Evolutionary conservation across 2,329 filamentous ascomycete genomes (phyloP).

Genomic region (Plectosphaerella cucumerina): DNA sequence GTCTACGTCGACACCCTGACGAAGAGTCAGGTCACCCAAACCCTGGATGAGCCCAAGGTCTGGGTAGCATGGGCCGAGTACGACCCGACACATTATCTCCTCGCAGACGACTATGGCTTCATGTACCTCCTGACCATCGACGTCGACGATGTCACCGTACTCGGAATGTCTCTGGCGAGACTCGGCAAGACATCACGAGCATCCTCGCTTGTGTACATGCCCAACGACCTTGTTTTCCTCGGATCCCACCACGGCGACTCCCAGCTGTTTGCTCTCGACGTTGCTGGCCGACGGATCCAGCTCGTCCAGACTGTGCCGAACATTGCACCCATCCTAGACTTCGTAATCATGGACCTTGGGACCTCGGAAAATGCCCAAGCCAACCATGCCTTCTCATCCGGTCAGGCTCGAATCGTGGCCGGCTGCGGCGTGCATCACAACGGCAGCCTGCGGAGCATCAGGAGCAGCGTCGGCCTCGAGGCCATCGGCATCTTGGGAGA

Average conservation of each 20-base stretch:
- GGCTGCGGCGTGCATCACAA: conserved; percentile 88
- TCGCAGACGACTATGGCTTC: conserved; percentile 87
- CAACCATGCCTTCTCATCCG: conserved; percentile 88
- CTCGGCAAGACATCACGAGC: conserved; percentile 69
- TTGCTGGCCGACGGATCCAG: conserved; percentile 43
- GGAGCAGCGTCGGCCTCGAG: conserved; percentile 90
- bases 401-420: conserved; percentile 88
- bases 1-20: conserved; percentile 80
- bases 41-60: conserved; percentile 70
- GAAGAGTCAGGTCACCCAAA: conserved; percentile 60
- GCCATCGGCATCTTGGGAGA: conserved; percentile 80
- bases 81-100: conserved; percentile 76
- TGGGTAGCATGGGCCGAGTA: conserved; percentile 91
- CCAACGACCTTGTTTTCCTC: conserved; percentile 70
- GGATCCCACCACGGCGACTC: conserved; percentile 93
- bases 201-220: conserved; percentile 73
- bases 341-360: conserved; percentile 94
- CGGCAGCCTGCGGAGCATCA: conserved; percentile 82
- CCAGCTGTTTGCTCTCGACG: conserved; percentile 65
- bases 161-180: conserved; percentile 64
- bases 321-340: conserved; percentile 88
- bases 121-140: conserved; percentile 81
- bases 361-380: conserved; percentile 71
- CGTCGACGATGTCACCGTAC: conserved; percentile 62
- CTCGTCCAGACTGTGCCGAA: conserved; percentile 75